Percentiles rank a stretch among this genome's conserved stretches.
Conservation (phyloP, 83 land plant genomes). For the Diphasiastrum complanatum region DNA sequence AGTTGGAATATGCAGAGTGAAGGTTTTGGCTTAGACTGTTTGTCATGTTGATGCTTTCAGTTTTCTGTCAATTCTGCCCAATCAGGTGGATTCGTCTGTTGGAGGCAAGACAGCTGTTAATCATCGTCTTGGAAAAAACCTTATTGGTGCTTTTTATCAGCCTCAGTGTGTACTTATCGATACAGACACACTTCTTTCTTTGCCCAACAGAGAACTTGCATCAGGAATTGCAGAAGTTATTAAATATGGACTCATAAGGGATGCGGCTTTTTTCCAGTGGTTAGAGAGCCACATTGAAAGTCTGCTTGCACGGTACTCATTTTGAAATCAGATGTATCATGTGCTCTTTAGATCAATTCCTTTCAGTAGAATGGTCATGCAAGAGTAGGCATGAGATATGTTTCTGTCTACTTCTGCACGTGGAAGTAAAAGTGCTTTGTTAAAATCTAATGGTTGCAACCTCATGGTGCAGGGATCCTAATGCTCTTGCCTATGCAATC, state of each 20-base stretch:
- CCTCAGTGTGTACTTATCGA: conserved; percentile 92
- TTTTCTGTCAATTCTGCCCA: background rate
- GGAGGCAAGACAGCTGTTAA: conserved; percentile 96
- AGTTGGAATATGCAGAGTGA: no score
- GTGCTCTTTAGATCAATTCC: no score
- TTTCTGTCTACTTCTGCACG: no score
- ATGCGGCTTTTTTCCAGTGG: conserved; percentile 92
- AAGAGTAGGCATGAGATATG: no score
- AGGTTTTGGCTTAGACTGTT: no score
- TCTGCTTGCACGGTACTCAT: conserved; percentile 60
- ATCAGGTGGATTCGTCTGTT: conserved; percentile 95
- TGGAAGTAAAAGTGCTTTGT: no score
- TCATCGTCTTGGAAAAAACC: conserved; percentile 80
- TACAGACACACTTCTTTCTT: conserved; percentile 75
- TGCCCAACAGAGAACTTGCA: conserved; percentile 83
- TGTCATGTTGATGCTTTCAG: no score
- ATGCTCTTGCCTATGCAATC: conserved; percentile 81
- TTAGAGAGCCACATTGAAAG: conserved; percentile 78
- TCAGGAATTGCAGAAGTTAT: conserved; percentile 83
- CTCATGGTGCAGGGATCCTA: conserved; percentile 81
- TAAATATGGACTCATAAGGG: conserved; percentile 90
- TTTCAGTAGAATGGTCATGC: no score
- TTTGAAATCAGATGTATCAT: no score
- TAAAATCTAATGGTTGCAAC: no score
- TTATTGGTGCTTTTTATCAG: conserved; percentile 95